Conservation (phyloP, 2,329 filamentous ascomycete genomes). For the Epichloe coenophiala region DNA sequence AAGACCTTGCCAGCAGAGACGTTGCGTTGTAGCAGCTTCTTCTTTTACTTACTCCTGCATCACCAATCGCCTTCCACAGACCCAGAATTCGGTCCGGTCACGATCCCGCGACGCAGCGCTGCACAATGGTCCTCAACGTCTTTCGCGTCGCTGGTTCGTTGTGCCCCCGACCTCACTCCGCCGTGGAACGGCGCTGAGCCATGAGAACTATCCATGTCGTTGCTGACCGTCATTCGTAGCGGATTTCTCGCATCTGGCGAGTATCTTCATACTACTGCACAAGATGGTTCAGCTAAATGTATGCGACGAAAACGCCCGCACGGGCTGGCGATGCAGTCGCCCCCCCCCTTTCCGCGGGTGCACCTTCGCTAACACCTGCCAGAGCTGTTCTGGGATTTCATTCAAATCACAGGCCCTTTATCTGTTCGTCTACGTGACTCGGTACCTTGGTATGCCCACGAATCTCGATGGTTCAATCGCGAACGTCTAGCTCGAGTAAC, state of each 20-base stretch:
- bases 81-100: not conserved
- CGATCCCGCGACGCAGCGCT: not conserved
- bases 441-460: constrained; percentile 64
- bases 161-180: not conserved
- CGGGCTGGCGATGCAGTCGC: constrained; percentile 7
- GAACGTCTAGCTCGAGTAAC: not conserved
- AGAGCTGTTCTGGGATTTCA: constrained; percentile 96
- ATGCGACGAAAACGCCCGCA: constrained; percentile 17
- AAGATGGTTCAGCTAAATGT: constrained; percentile 94
- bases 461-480: not conserved
- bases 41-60: not conserved
- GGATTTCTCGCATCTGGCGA: constrained; percentile 90
- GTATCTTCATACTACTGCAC: constrained; percentile 86
- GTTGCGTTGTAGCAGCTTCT: not conserved
- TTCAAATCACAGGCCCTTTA: constrained; percentile 98
- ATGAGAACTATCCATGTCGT: constrained; percentile 6
- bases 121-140: constrained; percentile 38
- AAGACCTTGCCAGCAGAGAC: not conserved
- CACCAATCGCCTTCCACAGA: not conserved
- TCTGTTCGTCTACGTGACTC: constrained; percentile 81
- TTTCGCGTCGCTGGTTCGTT: constrained; percentile 43
- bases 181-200: constrained; percentile 4
- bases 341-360: not conserved
- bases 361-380: constrained; percentile 10
- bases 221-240: constrained; percentile 35